A percentile compares a stretch with the other conserved stretches of the same genome.
These are phyloP conservation scores for Chaetoceros tenuissimus DNA, from an alignment of 108 stramenopile genomes.

Conservation along the genomic window DNA sequence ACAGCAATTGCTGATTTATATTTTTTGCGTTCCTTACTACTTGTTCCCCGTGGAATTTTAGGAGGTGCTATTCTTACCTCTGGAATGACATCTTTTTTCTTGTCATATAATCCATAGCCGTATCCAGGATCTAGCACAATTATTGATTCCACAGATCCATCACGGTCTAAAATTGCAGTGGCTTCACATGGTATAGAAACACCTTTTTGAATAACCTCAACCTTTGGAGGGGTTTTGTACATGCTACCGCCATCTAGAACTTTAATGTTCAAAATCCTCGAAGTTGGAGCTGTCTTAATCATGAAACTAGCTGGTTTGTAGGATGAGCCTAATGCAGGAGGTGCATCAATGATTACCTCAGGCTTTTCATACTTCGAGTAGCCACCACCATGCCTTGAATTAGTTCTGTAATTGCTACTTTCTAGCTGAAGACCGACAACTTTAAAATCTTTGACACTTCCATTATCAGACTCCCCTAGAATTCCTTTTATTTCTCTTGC, in stretches of 20 bases:
- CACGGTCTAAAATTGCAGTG: constrained; percentile 56
- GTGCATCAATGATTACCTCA: constrained; percentile 34
- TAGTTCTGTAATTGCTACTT: constrained; percentile 37
- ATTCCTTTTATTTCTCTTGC: constrained; percentile 60
- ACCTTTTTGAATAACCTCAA: constrained; percentile 41
- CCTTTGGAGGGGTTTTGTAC: constrained; percentile 36
- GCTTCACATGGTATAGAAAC: constrained; percentile 47
- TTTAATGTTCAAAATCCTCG: constrained; percentile 57
- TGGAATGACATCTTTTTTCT: constrained; percentile 26
- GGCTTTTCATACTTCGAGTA: constrained; percentile 40
- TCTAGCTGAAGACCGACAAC: constrained; percentile 15
- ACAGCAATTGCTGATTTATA: constrained; percentile 44
- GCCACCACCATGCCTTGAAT: constrained; percentile 68
- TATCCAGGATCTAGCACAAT: constrained; percentile 71
- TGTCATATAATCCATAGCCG: constrained; percentile 49
- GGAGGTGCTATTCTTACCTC: constrained; percentile 53
- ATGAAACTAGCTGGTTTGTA: constrained; percentile 47
- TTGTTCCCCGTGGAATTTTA: constrained; percentile 8
- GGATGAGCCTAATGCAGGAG: constrained; percentile 68
- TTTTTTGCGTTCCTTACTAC: constrained; percentile 2
- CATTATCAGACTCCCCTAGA: constrained; percentile 80
- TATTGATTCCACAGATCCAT: constrained; percentile 49
- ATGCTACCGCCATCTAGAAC: constrained; percentile 72
- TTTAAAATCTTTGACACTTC: constrained; percentile 48
- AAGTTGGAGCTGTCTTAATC: constrained; percentile 49